Evolutionary conservation across 202 grass and related monocot species (phyloP).

Genomic region (Eragrostis tef): DNA sequence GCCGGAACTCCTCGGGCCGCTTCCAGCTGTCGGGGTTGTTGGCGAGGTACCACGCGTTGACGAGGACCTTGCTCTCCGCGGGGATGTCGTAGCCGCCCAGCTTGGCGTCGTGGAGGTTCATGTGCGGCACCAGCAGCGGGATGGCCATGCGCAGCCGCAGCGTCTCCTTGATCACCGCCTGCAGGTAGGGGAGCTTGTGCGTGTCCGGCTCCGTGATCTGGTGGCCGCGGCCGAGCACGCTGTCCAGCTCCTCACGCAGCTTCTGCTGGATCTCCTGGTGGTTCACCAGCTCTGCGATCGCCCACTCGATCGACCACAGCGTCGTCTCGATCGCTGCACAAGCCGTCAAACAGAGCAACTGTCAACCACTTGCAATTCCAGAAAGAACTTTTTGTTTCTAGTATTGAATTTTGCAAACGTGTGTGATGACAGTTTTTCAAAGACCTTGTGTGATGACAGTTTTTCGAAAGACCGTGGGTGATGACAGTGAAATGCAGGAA

Average conservation of each 20-base stretch:
- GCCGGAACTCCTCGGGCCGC: constrained; percentile 78
- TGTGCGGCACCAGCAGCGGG: constrained; percentile 85
- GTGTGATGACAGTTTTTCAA: too few species aligned
- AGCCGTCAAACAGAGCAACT: not conserved
- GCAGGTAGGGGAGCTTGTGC: constrained; percentile 72
- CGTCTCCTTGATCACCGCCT: constrained; percentile 89
- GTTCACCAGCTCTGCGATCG: constrained; percentile 85
- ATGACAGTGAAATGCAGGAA: not conserved
- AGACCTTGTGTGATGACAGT: too few species aligned
- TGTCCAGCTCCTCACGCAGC: constrained; percentile 63
- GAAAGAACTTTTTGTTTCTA: not conserved
- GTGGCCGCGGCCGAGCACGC: constrained; percentile 47
- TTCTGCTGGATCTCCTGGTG: constrained; percentile 73
- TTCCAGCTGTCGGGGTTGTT: constrained; percentile 78
- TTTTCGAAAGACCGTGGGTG: too few species aligned
- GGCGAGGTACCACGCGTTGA: constrained; percentile 89
- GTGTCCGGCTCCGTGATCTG: constrained; percentile 84
- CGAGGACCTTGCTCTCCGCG: constrained; percentile 86
- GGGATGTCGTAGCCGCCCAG: constrained; percentile 74
- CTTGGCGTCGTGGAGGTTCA: constrained; percentile 84
- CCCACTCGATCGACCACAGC: constrained; percentile 92
- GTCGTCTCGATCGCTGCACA: constrained; percentile 87
- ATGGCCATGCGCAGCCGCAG: constrained; percentile 88
- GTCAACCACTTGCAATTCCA: not conserved
- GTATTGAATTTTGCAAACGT: not conserved